Evolutionary conservation across 305 asterid genomes (phyloP), one percentile per base, ranked within the genome.

Genomic region (Rubia balearica): DNA sequence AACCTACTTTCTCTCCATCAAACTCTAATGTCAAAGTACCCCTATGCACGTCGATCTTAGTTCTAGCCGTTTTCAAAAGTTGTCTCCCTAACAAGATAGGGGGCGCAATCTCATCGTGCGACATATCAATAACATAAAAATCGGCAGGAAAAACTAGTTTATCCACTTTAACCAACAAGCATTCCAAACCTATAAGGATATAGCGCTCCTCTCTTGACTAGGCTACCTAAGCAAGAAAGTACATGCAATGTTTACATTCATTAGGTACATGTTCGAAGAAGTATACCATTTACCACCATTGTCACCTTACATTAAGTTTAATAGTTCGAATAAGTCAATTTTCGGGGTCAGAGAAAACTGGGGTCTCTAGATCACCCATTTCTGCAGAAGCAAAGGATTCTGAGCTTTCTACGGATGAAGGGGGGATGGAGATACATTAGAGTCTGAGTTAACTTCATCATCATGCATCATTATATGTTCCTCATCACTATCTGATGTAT

Each of bases 361-460:
- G 98, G 85, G 95, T 90, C 0, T 90, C 98, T 71, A 92, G 79
- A 45, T 92, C 97, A 43, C 94, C 98, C 91, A 85, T 90, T 73
- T 80, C 82, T 21, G 98, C 98, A 57, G 97, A 92, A 65, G 96
- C 98, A 77, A 92, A 92, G 1, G 96, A 89, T 75, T 90, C 98
- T 3, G 86, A 82, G 45, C 83, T 80, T 3, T 84, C 98, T 6
- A 84, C 82, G 0, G 87, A 66, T 10, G 98, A 43, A 92, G 89
- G 21, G 97, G 82, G 24, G 98, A 90, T 41, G 93, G 95, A 0
- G 98, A 90, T 48, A 74, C 97, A 19, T 90, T 95, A 22, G 92
- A 84, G 74, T 88, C 96, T 1, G 89, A 79, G 69, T 83, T 76
- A 30, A 75, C 78, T 70, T 91, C 84, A 86, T n/a, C n/a, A n/a